phyloP scores from a whole-genome alignment of 495 filamentous ascomycete genomes.

The Aspergillus sclerotioniger region DNA sequence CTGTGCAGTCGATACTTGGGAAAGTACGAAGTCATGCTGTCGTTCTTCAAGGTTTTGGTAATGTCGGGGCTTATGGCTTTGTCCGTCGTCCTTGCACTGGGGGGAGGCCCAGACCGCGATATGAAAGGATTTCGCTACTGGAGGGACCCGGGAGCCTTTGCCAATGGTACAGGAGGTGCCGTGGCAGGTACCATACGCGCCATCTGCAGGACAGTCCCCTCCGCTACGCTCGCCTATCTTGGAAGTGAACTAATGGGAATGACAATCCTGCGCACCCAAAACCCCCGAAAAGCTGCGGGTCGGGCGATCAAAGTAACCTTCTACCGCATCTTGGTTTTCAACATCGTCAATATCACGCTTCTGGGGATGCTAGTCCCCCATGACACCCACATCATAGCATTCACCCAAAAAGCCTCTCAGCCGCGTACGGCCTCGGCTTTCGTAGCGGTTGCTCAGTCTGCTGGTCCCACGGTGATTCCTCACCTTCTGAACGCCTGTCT shows the following conservation, averaged over 20 bases:
- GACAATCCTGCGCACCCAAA: slow-evolving; percentile 60
- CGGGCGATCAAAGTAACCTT: slow-evolving; percentile 73
- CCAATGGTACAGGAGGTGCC: slow-evolving; percentile 9
- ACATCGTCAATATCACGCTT: slow-evolving; percentile 51
- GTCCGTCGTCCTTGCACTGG: slow-evolving; percentile 60
- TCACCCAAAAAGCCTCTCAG: slow-evolving; percentile 20
- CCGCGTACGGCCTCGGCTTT: slow-evolving; percentile 55
- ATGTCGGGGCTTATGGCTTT: slow-evolving; percentile 67
- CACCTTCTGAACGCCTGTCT: slow-evolving; percentile 62
- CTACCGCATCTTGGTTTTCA: slow-evolving; percentile 79
- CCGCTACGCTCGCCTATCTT: slow-evolving; percentile 76
- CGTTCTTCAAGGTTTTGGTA: slow-evolving; percentile 63
- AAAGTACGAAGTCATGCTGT: slow-evolving; percentile 52
- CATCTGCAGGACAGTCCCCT: slow-evolving; percentile 71
- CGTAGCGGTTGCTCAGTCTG: slow-evolving; percentile 54
- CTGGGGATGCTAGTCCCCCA: slow-evolving; percentile 57
- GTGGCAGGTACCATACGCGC: slow-evolving; percentile 53
- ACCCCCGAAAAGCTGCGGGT: slow-evolving; percentile 69
- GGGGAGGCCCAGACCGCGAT: slow-evolving; percentile 67
- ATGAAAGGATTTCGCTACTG: slow-evolving; percentile 72
- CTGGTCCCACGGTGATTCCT: slow-evolving; percentile 50
- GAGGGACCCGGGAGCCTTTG: slow-evolving; percentile 43
- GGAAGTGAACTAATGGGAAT: slow-evolving; percentile 80
- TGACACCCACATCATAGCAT: slow-evolving; percentile 44
- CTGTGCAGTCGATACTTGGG: slow-evolving; percentile 49